These are phyloP conservation scores for Penicillium soppii DNA, from an alignment of 495 filamentous ascomycete genomes.

Conservation along the genomic window DNA sequence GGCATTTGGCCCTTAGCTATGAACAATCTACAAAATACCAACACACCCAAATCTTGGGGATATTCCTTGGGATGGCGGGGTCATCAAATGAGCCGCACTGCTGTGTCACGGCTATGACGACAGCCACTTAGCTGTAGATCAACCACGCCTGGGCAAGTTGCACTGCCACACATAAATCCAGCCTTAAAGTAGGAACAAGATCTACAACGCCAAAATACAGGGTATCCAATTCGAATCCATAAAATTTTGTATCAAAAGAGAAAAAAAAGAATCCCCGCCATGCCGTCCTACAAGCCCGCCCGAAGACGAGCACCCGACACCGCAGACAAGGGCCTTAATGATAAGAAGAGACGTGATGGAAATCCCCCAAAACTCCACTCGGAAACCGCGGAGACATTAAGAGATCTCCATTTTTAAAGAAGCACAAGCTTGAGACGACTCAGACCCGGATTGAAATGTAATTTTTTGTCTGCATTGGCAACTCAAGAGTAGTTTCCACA, in stretches of 20 bases:
- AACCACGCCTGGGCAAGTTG: neutral
- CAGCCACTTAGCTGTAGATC: neutral
- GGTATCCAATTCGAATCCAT: conserved; percentile 33
- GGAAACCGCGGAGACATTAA: conserved; percentile 2
- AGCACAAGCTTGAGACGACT: neutral
- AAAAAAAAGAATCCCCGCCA: conserved; percentile 22
- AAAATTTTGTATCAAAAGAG: conserved; percentile 28
- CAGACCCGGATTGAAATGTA: conserved; percentile 5
- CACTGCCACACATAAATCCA: neutral
- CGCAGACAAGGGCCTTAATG: neutral
- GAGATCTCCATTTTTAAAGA: neutral
- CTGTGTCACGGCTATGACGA: conserved; percentile 2
- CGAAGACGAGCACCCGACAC: conserved; percentile 1
- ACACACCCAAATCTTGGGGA: no score
- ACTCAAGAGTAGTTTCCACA: conserved; percentile 21
- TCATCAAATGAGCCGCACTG: neutral
- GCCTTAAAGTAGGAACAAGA: neutral
- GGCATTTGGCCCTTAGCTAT: no score
- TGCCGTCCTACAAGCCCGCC: conserved; percentile 11
- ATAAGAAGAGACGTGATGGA: neutral
- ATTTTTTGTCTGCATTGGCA: conserved; percentile 8
- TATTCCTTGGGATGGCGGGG: neutral
- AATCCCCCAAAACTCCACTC: conserved; percentile 2
- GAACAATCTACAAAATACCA: no score
- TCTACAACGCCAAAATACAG: conserved; percentile 18